These are phyloP conservation scores for Phaeosphaeriaceae sp. DNA, from an alignment of 2,329 filamentous ascomycete species.

Conservation along the genomic window DNA sequence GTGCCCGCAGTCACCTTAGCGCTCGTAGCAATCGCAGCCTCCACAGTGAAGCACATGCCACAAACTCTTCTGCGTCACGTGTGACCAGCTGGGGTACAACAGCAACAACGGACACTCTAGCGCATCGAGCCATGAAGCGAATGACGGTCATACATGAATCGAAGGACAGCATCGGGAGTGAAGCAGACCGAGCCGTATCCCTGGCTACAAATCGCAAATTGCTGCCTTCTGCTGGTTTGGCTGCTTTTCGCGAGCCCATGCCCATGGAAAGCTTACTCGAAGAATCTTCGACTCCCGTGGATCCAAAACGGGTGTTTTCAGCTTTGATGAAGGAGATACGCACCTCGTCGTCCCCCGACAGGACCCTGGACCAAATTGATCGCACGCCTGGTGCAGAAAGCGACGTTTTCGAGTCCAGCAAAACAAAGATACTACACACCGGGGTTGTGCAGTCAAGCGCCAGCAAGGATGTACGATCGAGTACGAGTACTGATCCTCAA, in stretches of 20 bases:
- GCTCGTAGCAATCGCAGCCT: constrained; percentile 34
- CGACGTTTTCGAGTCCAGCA: constrained; percentile 37
- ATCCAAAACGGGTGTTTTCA: constrained; percentile 47
- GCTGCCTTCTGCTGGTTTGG: constrained; percentile 25
- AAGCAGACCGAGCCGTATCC: constrained; percentile 22
- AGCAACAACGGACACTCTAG: constrained; percentile 63
- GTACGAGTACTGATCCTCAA: constrained; percentile 17
- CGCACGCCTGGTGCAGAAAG: constrained; percentile 27
- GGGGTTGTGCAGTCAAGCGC: constrained; percentile 21
- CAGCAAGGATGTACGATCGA: constrained; percentile 13
- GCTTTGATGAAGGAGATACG: constrained; percentile 47
- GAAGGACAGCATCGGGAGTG: constrained; percentile 45
- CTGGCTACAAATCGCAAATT: constrained; percentile 23
- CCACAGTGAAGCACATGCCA: constrained; percentile 54
- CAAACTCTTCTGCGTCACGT: constrained; percentile 59
- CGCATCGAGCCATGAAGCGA: constrained; percentile 61
- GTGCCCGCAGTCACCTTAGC: constrained; percentile 21
- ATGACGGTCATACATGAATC: constrained; percentile 71
- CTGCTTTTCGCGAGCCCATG: constrained; percentile 43
- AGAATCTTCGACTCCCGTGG: constrained; percentile 33
- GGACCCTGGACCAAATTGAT: background rate
- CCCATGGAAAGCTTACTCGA: constrained; percentile 37
- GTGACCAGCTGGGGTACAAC: constrained; percentile 78
- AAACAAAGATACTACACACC: constrained; percentile 23
- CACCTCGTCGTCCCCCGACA: constrained; percentile 17